Conservation (phyloP, 768 basidiomycete species). For the Podaxis sp. region DNA sequence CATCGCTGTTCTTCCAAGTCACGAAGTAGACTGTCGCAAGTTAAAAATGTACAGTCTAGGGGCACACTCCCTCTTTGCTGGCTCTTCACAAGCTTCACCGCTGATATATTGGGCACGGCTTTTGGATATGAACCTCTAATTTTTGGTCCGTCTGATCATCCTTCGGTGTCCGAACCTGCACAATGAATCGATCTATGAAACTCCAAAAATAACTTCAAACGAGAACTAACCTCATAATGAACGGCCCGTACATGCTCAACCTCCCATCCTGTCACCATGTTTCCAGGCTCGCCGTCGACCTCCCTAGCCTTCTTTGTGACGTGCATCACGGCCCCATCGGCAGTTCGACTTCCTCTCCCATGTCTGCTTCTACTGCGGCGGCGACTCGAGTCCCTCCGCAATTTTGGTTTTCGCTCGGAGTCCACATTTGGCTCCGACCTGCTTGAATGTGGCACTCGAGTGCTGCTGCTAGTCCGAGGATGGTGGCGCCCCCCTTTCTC, state of each 20-base stretch:
- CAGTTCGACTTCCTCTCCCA: background rate
- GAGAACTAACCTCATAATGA: constrained; percentile 26
- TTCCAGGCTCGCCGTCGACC: constrained; percentile 1
- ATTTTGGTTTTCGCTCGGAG: background rate
- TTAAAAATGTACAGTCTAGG: background rate
- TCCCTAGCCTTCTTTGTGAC: background rate
- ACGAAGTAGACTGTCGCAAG: background rate
- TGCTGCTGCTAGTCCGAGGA: background rate
- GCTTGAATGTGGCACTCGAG: background rate
- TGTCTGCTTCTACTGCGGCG: constrained; percentile 11
- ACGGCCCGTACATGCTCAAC: constrained; percentile 26
- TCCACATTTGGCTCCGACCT: background rate
- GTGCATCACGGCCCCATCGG: background rate
- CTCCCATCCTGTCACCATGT: constrained; percentile 22
- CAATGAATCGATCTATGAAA: background rate
- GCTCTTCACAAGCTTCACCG: constrained; percentile 3
- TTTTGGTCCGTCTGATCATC: constrained; percentile 9
- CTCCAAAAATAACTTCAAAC: background rate
- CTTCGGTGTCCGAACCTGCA: constrained; percentile 13
- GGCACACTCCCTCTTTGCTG: background rate
- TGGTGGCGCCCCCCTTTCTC: background rate
- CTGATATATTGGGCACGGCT: constrained; percentile 6
- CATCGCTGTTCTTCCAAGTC: background rate
- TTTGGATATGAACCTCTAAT: constrained; percentile 12
- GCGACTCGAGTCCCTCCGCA: background rate